Base-by-base conservation (phyloP, 345 rosid genomes). In the Eucalyptus pauciflora region DNA sequence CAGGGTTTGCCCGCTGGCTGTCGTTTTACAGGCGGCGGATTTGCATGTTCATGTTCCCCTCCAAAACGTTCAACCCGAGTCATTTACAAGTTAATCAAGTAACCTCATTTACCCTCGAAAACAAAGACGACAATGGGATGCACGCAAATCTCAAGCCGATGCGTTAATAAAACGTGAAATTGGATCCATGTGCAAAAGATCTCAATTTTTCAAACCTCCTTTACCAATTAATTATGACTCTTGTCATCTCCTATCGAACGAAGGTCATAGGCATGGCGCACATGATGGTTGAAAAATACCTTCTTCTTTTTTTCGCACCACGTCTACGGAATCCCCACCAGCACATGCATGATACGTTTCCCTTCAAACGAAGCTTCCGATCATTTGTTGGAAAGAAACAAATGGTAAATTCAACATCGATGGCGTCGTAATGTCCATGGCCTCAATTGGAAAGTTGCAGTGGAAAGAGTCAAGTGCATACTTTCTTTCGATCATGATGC, bases 281-380 rank as follows among this genome's bases (percentile, higher is more conserved):
- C 88, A 13, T 13, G 88, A 56, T n/a, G n/a, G 60, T 86, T 60
- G 64, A 86, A 56, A 64, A 64, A 13, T 7, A 15, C 3, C 41
- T 15, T 64, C 0, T n/a, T 7, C 2, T n/a, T n/a, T 12, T 25
- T 27, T 18, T 2, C 13, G 3, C 62, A 4, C 0, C 58, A 52
- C 58, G 8, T 52, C 13, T 10, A 4, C 13, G 29, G 62, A 56
- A 56, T 24, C 6, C 29, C 62, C 1, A 11, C 69, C 69, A 13
- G 69, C 69, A 29, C 76, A 64, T 2, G 76, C 5, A 37, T 37
- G 4, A n/a, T 6, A 7, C 8, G 0, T 15, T 10, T 20, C 46
- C 48, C 8, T 10, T 76, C 13, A 7, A 37, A 3, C 12, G 24
- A 76, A 37, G 48, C 48, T 76, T 76, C 83, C 15, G 13, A 37